phyloP scores from a whole-genome alignment of 768 basidiomycete genomes.

The Collybia sordida region DNA sequence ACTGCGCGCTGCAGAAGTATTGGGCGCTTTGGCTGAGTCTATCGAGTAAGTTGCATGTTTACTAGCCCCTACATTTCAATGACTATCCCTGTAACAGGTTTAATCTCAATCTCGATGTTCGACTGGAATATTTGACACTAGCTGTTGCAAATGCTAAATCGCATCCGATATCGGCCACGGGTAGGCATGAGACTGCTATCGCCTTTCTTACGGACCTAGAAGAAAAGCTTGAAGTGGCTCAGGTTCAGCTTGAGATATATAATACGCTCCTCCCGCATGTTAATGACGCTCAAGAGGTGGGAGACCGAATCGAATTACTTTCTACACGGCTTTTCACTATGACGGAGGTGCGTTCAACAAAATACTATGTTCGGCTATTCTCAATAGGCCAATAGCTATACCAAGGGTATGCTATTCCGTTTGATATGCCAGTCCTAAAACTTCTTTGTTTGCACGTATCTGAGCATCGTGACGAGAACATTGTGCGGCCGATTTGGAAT shows the following conservation, averaged over 20 bases:
- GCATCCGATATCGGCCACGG: constrained; percentile 76
- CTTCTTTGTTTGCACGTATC: constrained; percentile 92
- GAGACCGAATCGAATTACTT: constrained; percentile 60
- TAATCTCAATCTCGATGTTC: constrained; percentile 63
- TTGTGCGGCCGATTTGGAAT: constrained; percentile 87
- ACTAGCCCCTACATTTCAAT: not conserved
- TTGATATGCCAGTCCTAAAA: constrained; percentile 80
- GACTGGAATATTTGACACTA: constrained; percentile 90
- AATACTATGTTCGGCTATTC: constrained; percentile 9
- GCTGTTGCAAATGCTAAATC: constrained; percentile 97
- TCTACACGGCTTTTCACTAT: constrained; percentile 70
- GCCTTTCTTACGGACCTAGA: constrained; percentile 93
- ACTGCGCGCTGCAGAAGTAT: constrained; percentile 83
- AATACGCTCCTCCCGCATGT: constrained; percentile 62
- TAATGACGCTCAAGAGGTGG: constrained; percentile 59
- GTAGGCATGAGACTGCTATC: constrained; percentile 86
- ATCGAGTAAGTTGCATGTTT: constrained; percentile 55
- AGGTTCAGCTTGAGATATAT: constrained; percentile 93
- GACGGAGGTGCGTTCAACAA: constrained; percentile 62
- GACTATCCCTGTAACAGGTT: constrained; percentile 42
- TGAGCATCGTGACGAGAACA: constrained; percentile 82
- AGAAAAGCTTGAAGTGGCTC: constrained; percentile 95
- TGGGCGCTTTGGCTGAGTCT: constrained; percentile 82
- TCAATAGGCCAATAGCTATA: constrained; percentile 59
- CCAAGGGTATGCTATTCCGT: constrained; percentile 83